phyloP scores from a whole-genome alignment of 352 stramenopile genomes.

The Globisporangium mamillatum region DNA sequence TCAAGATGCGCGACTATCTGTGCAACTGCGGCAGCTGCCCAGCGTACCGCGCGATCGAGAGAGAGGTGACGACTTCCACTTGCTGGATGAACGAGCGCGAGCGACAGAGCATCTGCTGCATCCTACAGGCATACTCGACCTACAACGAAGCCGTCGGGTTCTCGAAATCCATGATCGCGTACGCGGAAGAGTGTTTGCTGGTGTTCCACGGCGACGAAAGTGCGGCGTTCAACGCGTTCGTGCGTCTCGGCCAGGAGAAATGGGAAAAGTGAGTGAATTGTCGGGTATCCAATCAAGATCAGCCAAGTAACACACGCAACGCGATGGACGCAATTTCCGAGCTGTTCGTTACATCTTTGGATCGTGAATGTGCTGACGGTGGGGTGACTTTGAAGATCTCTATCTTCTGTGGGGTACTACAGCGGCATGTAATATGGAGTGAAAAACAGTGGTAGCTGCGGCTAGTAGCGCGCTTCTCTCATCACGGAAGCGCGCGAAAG shows the following conservation, averaged over 20 bases:
- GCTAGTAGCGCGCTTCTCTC: background rate
- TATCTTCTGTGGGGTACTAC: background rate
- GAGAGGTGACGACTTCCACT: conserved; percentile 34
- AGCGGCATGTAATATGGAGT: background rate
- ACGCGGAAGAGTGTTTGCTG: conserved; percentile 49
- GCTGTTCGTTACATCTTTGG: no score
- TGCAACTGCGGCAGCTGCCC: conserved; percentile 63
- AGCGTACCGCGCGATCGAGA: conserved; percentile 45
- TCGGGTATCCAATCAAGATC: no score
- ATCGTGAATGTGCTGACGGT: no score
- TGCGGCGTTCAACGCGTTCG: conserved; percentile 58
- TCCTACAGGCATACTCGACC: conserved; percentile 68
- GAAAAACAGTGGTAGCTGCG: background rate
- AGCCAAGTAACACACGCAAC: no score
- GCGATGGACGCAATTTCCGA: no score
- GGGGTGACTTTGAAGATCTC: no score
- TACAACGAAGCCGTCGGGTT: conserved; percentile 72
- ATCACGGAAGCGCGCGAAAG: conserved; percentile 1
- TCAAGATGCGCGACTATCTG: conserved; percentile 31
- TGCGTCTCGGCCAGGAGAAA: conserved; percentile 12
- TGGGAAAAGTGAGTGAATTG: no score
- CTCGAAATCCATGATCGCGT: conserved; percentile 45
- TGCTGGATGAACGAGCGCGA: conserved; percentile 31
- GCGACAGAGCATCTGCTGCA: conserved; percentile 36
- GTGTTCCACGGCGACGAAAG: conserved; percentile 64